Conservation (phyloP, 768 basidiomycete genomes). For the Suillus hirtellus region DNA sequence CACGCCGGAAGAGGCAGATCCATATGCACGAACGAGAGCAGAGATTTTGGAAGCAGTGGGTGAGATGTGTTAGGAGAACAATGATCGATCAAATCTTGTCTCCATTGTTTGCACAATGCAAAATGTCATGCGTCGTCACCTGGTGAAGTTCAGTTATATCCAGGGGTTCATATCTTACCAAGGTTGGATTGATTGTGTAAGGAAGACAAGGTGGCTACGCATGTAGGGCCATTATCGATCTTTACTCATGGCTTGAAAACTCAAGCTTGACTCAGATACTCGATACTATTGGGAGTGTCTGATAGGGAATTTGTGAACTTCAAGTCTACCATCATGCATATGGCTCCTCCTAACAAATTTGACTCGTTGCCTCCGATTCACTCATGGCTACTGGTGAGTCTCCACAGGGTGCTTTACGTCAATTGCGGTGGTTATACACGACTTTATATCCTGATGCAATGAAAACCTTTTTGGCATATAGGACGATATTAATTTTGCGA, state of each 20-base stretch:
- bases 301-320: not conserved
- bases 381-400: not conserved
- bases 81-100: not conserved
- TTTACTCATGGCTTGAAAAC: not conserved
- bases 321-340: not conserved
- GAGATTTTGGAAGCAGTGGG: slow-evolving; percentile 1
- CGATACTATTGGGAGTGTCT: not conserved
- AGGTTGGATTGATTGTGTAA: not conserved
- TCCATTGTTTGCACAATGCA: not conserved
- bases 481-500: no score
- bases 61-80: slow-evolving; percentile 1
- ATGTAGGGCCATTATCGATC: not conserved
- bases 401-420: no score
- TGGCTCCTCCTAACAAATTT: not conserved
- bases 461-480: no score
- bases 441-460: no score
- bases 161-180: not conserved
- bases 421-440: no score
- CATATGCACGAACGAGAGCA: slow-evolving; percentile 23
- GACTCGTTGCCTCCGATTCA: not conserved
- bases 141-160: not conserved
- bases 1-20: slow-evolving; percentile 23
- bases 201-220: not conserved
- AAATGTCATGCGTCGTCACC: not conserved
- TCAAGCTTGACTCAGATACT: not conserved